Evolutionary conservation across 2,329 filamentous ascomycete species (phyloP), one percentile per base, ranked within the genome.

Genomic region (Rutstroemia sp.): DNA sequence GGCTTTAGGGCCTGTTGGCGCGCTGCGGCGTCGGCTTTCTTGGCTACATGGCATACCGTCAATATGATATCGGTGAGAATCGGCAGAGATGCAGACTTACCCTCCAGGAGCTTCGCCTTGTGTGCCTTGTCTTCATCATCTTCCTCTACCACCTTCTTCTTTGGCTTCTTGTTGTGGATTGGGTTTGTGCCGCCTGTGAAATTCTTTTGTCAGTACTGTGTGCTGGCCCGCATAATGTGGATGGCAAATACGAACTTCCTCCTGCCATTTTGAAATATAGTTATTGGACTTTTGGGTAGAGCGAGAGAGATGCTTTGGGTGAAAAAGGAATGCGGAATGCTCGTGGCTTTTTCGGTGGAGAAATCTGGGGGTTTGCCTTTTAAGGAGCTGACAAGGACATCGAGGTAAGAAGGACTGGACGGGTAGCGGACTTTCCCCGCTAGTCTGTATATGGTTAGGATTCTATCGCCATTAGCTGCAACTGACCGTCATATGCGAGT

Each of bases 101-200:
- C 30, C 14, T 10, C 30, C 12, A 4, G 30, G 3, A 34, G 30
- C 30, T 34, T 34, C 30, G 88, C 89, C 67, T 78, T 83, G 78
- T 91, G 87, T 84, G 91, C 95, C 72, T 86, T 73, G 63, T 96
- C 91, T 46, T 95, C 90, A 0, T 96, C 91, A 70, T 96, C 92
- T 57, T 92, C 73, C 1, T 96, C 91, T 73, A 86, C 87, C 70
- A 80, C 78, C 44, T 61, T 62, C 54, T 81, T 79, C 81, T 92
- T 95, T 85, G 96, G 96, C 60, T 89, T 78, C 64, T 87, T 82
- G 86, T 96, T 96, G 52, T 54, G 52, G 23, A 49, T 40, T 2
- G 52, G 52, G 21, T 21, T 54, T 30, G 52, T 54, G 34, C 52
- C 52, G 45, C 49, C 52, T 54, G 10, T 42, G 3, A 6, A 30